Base-by-base conservation (phyloP, 2,329 filamentous ascomycete species). In the Fulvia fulva region DNA sequence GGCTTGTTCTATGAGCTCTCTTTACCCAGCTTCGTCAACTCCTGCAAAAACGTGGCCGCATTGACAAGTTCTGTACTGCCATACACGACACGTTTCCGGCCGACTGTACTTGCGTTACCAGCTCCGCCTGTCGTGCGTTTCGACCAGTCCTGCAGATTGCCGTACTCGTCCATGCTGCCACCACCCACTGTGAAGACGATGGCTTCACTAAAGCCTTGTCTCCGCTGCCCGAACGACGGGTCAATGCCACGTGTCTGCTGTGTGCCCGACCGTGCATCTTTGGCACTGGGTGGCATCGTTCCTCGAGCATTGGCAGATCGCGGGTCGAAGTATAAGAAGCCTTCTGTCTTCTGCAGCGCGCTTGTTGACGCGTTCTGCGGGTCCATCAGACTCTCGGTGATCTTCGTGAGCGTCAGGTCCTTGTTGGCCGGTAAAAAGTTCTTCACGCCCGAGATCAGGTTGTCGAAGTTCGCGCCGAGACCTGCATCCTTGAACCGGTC, bases 121-220 rank as follows among this genome's bases (percentile, higher is more conserved):
- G 76, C 76, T 14, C 85, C 50, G 43, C 78, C 78, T 52, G 77
- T 81, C 3, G 90, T 91, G 64, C 93, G 83, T 73, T 85, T 86
- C 5, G 93, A 91, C 94, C 94, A 99, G 71, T 97, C 94, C 72
- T 96, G 91, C 72, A 99, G 74, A 74, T 99, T 99, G 21, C 92
- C 93, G 72, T 97, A 99, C 74, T 99, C 94, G 67, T 99, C 94
- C 90, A 99, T 97, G 72, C 91, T 97, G 44, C 94, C 94, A 49
- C 95, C 94, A 3, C 94, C 94, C 9, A 75, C 73, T 19, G 71
- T 73, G 57, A 75, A 75, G 0, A 75, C 73, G 41, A 75, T 74
- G 1, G 73, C 73, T 51, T 75, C 73, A 56, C 69, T 74, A 60
- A 75, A 75, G 16, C 72, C 73, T 56, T 75, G 73, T 44, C 64